Conservation (phyloP, 1,284 basidiomycete species). For the Sanghuangporus weigelae region DNA sequence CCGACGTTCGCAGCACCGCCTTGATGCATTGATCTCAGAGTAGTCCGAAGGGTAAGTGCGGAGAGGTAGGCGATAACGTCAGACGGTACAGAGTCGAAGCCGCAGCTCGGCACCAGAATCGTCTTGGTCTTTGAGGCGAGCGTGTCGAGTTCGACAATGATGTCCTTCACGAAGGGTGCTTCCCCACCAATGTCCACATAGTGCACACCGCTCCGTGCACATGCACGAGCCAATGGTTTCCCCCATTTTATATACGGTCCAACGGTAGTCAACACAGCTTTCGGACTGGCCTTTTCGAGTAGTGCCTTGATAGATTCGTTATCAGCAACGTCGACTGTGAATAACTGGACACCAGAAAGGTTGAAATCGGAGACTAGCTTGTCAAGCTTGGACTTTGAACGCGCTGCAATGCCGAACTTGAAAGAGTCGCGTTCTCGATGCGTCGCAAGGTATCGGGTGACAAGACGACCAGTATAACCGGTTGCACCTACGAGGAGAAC, state of each 20-base stretch:
- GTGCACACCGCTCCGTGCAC: conserved; percentile 46
- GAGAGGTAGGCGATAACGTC: conserved; percentile 59
- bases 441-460: conserved; percentile 50
- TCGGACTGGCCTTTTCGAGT: conserved; percentile 39
- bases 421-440: conserved; percentile 60
- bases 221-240: conserved; percentile 56
- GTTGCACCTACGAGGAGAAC: conserved; percentile 64
- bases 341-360: conserved; percentile 37
- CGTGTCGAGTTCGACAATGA: conserved; percentile 56
- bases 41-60: conserved; percentile 37
- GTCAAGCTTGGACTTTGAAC: conserved; percentile 51
- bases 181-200: conserved; percentile 67
- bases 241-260: conserved; percentile 67
- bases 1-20: conserved; percentile 23
- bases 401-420: conserved; percentile 54
- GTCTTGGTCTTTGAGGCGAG: conserved; percentile 61
- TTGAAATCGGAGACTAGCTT: conserved; percentile 32
- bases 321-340: conserved; percentile 50
- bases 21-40: not conserved
- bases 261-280: conserved; percentile 62
- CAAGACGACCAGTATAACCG: conserved; percentile 58
- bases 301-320: conserved; percentile 42
- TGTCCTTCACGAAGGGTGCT: conserved; percentile 43
- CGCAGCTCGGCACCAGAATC: conserved; percentile 66
- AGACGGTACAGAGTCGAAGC: conserved; percentile 69